Percentiles rank a stretch among this genome's conserved stretches.
Evolutionary conservation across 805 yeast genomes (phyloP).

Genomic region (Zygosaccharomyces pseudorouxii): DNA sequence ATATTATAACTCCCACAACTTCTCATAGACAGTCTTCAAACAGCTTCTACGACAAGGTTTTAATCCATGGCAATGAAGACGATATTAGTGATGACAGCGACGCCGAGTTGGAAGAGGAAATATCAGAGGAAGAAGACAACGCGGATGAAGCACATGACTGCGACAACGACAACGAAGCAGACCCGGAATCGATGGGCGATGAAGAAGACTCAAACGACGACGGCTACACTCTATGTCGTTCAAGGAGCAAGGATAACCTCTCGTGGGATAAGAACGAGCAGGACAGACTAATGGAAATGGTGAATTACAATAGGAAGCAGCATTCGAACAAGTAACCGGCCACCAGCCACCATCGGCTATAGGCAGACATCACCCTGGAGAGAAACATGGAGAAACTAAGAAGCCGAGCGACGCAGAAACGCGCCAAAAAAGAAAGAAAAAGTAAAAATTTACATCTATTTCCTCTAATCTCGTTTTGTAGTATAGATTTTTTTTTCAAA

Average conservation of each 20-base stretch:
- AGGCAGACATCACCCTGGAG: not conserved
- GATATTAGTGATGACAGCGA: slow-evolving; percentile 21
- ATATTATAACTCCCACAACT: slow-evolving; percentile 27
- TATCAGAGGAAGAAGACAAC: slow-evolving; percentile 16
- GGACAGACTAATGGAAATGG: slow-evolving; percentile 26
- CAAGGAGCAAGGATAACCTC: slow-evolving; percentile 32
- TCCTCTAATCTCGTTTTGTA: slow-evolving; percentile 3
- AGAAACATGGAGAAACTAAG: not conserved
- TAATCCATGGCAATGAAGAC: slow-evolving; percentile 14
- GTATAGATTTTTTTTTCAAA: slow-evolving; percentile 2
- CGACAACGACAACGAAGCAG: slow-evolving; percentile 18
- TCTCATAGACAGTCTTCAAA: slow-evolving; percentile 17
- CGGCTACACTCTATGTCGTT: slow-evolving; percentile 31
- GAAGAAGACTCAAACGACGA: slow-evolving; percentile 33
- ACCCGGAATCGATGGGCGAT: slow-evolving; percentile 14
- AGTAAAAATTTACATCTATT: not conserved
- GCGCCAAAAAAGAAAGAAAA: not conserved
- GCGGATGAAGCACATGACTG: slow-evolving; percentile 7
- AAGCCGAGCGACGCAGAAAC: not conserved
- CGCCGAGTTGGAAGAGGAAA: slow-evolving; percentile 17
- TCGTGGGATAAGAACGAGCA: slow-evolving; percentile 32
- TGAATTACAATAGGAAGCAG: slow-evolving; percentile 22
- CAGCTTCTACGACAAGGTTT: slow-evolving; percentile 20
- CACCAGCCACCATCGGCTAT: not conserved
- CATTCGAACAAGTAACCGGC: slow-evolving; percentile 8